A percentile compares a stretch with the other conserved stretches of the same genome.
These are phyloP conservation scores for Thielaviopsis musarum DNA, from an alignment of 2,329 filamentous ascomycete genomes.

Conservation along the genomic window DNA sequence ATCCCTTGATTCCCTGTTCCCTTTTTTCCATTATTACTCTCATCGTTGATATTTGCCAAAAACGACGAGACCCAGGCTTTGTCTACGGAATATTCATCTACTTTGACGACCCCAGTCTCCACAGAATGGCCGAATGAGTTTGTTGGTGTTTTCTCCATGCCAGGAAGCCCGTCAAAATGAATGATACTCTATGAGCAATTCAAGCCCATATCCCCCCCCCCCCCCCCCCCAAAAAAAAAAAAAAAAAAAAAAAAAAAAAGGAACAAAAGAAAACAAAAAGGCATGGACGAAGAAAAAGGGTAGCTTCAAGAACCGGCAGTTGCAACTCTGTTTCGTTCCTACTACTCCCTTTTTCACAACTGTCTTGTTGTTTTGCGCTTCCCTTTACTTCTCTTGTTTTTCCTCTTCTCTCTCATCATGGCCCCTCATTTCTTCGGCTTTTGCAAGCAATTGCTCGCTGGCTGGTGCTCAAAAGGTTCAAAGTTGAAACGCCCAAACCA, in stretches of 20 bases:
- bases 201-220: no score
- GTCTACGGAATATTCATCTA: no score
- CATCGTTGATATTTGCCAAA: no score
- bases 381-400: background rate
- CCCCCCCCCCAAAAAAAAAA: background rate
- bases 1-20: no score
- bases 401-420: background rate
- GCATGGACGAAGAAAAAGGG: no score
- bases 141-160: background rate
- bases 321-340: background rate
- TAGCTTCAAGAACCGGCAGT: background rate
- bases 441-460: background rate
- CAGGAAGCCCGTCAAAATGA: background rate
- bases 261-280: no score
- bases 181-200: background rate
- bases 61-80: no score
- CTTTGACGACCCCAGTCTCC: background rate
- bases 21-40: background rate
- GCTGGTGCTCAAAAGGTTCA: background rate
- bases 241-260: background rate
- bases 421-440: background rate
- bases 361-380: background rate
- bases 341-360: background rate
- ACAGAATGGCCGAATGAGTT: background rate
- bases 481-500: constrained; percentile 6